These are phyloP conservation scores for Hemisphaericaspora lyxosophila DNA, from an alignment of 1,139 yeast genomes.

Conservation along the genomic window DNA sequence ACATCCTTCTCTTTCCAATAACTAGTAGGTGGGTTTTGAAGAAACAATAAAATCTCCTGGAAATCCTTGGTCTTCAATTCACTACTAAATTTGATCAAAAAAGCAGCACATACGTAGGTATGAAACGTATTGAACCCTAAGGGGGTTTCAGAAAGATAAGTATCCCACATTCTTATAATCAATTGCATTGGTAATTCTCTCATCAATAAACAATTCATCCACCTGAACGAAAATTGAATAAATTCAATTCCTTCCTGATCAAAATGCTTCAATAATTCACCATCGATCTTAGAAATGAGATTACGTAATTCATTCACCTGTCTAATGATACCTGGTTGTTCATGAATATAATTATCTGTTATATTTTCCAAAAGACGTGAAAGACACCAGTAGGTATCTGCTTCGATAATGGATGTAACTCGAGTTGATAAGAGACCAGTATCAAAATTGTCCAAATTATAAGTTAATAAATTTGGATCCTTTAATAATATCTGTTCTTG, in stretches of 20 bases:
- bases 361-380: slow-evolving; percentile 88
- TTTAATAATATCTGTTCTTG: slow-evolving; percentile 27
- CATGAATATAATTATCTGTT: slow-evolving; percentile 94
- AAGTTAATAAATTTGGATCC: slow-evolving; percentile 26
- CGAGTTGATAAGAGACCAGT: slow-evolving; percentile 60
- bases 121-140: slow-evolving; percentile 91
- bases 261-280: slow-evolving; percentile 69
- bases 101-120: slow-evolving; percentile 98
- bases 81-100: slow-evolving; percentile 80
- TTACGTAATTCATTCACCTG: slow-evolving; percentile 83
- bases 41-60: slow-evolving; percentile 86
- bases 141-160: slow-evolving; percentile 85
- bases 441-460: slow-evolving; percentile 49
- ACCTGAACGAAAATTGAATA: slow-evolving; percentile 90
- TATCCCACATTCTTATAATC: slow-evolving; percentile 97
- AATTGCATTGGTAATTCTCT: slow-evolving; percentile 78
- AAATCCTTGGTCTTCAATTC: slow-evolving; percentile 85
- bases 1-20: slow-evolving; percentile 88
- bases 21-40: slow-evolving; percentile 85
- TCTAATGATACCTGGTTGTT: slow-evolving; percentile 94
- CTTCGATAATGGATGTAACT: slow-evolving; percentile 57
- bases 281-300: slow-evolving; percentile 77
- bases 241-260: slow-evolving; percentile 83
- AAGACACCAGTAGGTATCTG: slow-evolving; percentile 96
- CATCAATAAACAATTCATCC: slow-evolving; percentile 99